Percentiles rank a stretch among this genome's conserved stretches.
phyloP scores from a whole-genome alignment of 495 filamentous ascomycete genomes.

The Aspergillus baeticus region DNA sequence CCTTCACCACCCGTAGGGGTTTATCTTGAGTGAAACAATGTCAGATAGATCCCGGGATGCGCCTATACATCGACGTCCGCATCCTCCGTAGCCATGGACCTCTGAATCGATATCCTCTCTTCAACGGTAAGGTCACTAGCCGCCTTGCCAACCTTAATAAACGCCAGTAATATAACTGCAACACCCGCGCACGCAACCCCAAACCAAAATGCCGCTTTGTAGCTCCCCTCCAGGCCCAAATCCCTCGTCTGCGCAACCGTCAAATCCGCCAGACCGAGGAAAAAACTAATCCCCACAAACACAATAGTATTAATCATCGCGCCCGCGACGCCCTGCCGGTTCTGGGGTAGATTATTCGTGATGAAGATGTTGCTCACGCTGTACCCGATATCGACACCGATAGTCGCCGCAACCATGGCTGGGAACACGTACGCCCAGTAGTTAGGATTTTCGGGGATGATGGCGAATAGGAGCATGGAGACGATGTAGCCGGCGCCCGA shows the following conservation, averaged over 20 bases:
- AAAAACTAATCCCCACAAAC: constrained; percentile 14
- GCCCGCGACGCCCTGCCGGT: constrained; percentile 12
- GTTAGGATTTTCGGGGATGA: constrained; percentile 13
- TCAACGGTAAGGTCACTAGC: constrained; percentile 12
- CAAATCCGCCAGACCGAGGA: constrained; percentile 10
- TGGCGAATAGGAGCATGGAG: constrained; percentile 9
- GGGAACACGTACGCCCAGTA: constrained; percentile 15
- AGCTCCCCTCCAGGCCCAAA: constrained; percentile 7
- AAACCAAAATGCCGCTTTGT: constrained; percentile 16
- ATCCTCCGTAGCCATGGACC: not conserved
- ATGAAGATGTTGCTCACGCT: constrained; percentile 17
- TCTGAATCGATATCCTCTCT: constrained; percentile 2
- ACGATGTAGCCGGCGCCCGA: not conserved
- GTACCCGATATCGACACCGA: constrained; percentile 12
- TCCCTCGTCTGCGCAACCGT: constrained; percentile 3
- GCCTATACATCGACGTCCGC: not conserved
- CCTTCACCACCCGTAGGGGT: too few species aligned
- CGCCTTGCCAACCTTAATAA: constrained; percentile 8
- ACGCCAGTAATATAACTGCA: not conserved
- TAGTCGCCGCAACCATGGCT: constrained; percentile 10
- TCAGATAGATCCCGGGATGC: too few species aligned
- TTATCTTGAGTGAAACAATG: too few species aligned
- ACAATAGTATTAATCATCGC: constrained; percentile 14
- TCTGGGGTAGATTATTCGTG: constrained; percentile 9
- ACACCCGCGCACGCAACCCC: constrained; percentile 11